phyloP scores from a whole-genome alignment of 208 protist species.

The Wallacemonas sp. region DNA sequence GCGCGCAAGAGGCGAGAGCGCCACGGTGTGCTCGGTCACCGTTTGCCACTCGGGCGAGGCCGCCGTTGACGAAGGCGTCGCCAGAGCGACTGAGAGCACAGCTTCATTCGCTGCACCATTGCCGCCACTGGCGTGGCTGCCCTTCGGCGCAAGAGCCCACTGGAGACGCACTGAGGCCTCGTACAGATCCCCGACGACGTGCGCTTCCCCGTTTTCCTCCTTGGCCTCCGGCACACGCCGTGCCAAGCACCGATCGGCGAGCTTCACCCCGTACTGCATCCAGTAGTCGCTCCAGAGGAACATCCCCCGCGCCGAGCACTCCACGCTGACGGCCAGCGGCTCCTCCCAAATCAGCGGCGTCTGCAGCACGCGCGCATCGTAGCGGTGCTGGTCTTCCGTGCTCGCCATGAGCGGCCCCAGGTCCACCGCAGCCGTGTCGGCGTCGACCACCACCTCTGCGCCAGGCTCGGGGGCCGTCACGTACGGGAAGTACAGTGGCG shows the following conservation, averaged over 20 bases:
- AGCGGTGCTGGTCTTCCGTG: slow-evolving; percentile 48
- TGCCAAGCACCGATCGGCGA: slow-evolving; percentile 31
- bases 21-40: not conserved
- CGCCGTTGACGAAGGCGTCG: not conserved
- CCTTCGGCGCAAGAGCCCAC: slow-evolving; percentile 12
- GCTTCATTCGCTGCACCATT: too few species aligned
- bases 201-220: too few species aligned
- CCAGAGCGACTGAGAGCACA: slow-evolving; percentile 9
- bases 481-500: slow-evolving; percentile 58
- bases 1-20: not conserved
- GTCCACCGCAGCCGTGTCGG: not conserved
- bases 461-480: slow-evolving; percentile 9
- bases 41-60: not conserved
- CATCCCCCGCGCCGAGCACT: slow-evolving; percentile 51
- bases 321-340: slow-evolving; percentile 61
- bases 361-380: slow-evolving; percentile 61
- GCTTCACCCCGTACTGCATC: slow-evolving; percentile 44
- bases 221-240: not conserved
- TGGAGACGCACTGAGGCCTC: slow-evolving; percentile 29
- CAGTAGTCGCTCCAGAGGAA: slow-evolving; percentile 82
- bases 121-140: too few species aligned
- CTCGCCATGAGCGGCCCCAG: slow-evolving; percentile 18
- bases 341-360: slow-evolving; percentile 87
- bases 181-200: slow-evolving; percentile 1
- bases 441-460: not conserved